Base-by-base conservation (phyloP, 108 stramenopile species). In the Fistulifera pelliculosa region DNA sequence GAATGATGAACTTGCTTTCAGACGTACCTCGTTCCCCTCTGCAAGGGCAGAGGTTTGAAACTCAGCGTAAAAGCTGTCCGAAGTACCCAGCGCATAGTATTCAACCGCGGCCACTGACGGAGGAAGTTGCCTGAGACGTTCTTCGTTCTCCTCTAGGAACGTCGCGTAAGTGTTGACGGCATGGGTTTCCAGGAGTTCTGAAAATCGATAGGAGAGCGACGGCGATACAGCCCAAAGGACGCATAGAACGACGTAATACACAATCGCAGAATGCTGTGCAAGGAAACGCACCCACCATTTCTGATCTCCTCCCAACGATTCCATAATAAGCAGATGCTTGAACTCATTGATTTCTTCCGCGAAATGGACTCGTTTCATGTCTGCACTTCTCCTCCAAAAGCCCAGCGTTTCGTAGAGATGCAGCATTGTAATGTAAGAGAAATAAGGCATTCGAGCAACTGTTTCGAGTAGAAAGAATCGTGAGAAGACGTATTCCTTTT, bases 371-470 rank as follows among this genome's bases (percentile, higher is more conserved):
- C 74, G 65, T 50, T 85, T 85, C 21, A 77, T 64, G 48, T 89
- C 84, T n/a, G 81, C 64, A 47, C 48, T 47, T 11, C 78, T 47
- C 47, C 93, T 62, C 85, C 89, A 92, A 53, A 81, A 87, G 0
- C 95, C 93, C 12, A 94, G 57, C 11, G 87, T 87, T 55, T 95
- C 94, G 56, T 95, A 95, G 0, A 95, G 59, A 56, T 95, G 94
- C 0, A 95, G 73, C 73, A 93, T 88, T 28, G 83, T 80, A 38
- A 91, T 77, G 58, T 93, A 95, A 18, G 78, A 66, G 63, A 95
- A 93, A 70, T 95, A 95, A 1, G 94, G 94, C 67, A 95, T 85
- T 15, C 94, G 68, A 2, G 94, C 94, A 6, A 95, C 77, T 2
- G 85, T 93, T 60, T 95, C 94, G 26, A 95, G 54, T 0, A 86